phyloP scores from a whole-genome alignment of 148 eudicot species.

The Rhododendron ovatum region DNA sequence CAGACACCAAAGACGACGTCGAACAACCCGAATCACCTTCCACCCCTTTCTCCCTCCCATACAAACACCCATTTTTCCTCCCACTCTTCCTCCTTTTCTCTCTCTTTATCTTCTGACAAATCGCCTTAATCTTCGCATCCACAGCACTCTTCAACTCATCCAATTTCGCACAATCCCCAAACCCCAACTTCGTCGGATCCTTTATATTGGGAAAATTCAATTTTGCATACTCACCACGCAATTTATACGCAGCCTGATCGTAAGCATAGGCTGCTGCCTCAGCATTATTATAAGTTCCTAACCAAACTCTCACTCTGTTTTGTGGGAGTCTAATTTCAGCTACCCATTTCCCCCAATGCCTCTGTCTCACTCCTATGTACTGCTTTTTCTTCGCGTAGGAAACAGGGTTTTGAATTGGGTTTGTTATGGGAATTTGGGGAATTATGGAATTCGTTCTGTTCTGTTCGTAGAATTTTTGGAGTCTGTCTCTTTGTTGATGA shows the following conservation, averaged over 20 bases:
- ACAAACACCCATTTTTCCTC: conserved; percentile 22
- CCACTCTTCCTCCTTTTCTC: conserved; percentile 45
- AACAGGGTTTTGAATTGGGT: conserved; percentile 14
- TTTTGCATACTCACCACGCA: conserved; percentile 82
- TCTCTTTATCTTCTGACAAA: conserved; percentile 58
- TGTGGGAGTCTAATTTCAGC: conserved; percentile 95
- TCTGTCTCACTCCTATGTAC: conserved; percentile 93
- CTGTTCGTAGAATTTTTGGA: conserved; percentile 55
- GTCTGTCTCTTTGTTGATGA: conserved; percentile 60
- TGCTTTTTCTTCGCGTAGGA: conserved; percentile 47
- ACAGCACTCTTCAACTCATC: conserved; percentile 56
- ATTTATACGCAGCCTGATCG: conserved; percentile 89
- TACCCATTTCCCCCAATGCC: conserved; percentile 99
- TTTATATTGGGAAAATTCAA: conserved; percentile 69
- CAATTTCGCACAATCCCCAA: conserved; percentile 46
- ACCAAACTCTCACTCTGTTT: conserved; percentile 89
- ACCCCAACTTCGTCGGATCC: conserved; percentile 45
- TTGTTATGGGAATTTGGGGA: conserved; percentile 4
- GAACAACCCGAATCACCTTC: conserved; percentile 31
- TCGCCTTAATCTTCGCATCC: conserved; percentile 76
- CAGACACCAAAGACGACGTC: conserved; percentile 25
- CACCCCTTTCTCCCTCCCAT: conserved; percentile 12
- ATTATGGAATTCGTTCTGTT: conserved; percentile 23
- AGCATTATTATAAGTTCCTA: conserved; percentile 83
- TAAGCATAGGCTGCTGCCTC: conserved; percentile 98